Evolutionary conservation across 2,329 filamentous ascomycete species (phyloP).

Genomic region (Epichloe coenophiala): DNA sequence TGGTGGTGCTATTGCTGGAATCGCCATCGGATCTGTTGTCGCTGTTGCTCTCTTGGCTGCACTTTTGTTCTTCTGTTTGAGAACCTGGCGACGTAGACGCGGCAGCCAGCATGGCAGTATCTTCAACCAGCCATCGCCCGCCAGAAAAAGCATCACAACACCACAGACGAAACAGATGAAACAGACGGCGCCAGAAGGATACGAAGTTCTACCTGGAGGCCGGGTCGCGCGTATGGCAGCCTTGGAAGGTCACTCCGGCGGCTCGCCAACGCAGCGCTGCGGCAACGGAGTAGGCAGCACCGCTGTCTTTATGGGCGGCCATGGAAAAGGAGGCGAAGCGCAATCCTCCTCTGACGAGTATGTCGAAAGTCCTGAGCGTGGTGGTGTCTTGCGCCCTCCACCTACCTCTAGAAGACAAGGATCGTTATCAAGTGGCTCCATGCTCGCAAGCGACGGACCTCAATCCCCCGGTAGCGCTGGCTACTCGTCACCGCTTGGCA

Average conservation of each 20-base stretch:
- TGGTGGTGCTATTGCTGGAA: constrained; percentile 81
- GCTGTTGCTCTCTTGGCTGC: constrained; percentile 57
- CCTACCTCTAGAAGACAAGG: constrained; percentile 58
- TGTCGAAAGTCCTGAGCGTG: constrained; percentile 53
- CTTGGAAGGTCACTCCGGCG: constrained; percentile 59
- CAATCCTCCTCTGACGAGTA: constrained; percentile 62
- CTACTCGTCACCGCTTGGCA: constrained; percentile 72
- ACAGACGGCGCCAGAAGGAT: constrained; percentile 34
- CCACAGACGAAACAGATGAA: constrained; percentile 18
- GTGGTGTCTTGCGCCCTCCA: constrained; percentile 43
- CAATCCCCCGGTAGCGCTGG: constrained; percentile 62
- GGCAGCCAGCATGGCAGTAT: constrained; percentile 56
- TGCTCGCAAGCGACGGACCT: constrained; percentile 54
- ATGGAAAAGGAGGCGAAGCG: constrained; percentile 34
- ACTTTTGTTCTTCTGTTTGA: constrained; percentile 55
- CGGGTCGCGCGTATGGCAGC: constrained; percentile 94
- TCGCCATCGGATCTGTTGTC: constrained; percentile 68
- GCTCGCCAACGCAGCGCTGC: constrained; percentile 42
- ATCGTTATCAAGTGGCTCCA: constrained; percentile 79
- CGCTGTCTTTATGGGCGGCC: constrained; percentile 31
- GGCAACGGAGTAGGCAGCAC: constrained; percentile 20
- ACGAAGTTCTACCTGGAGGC: constrained; percentile 70
- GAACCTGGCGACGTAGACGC: constrained; percentile 33
- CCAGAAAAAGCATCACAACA: constrained; percentile 34
- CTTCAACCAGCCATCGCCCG: constrained; percentile 80